Base-by-base conservation (phyloP, 768 basidiomycete species). In the Leccinellum rugosiceps region DNA sequence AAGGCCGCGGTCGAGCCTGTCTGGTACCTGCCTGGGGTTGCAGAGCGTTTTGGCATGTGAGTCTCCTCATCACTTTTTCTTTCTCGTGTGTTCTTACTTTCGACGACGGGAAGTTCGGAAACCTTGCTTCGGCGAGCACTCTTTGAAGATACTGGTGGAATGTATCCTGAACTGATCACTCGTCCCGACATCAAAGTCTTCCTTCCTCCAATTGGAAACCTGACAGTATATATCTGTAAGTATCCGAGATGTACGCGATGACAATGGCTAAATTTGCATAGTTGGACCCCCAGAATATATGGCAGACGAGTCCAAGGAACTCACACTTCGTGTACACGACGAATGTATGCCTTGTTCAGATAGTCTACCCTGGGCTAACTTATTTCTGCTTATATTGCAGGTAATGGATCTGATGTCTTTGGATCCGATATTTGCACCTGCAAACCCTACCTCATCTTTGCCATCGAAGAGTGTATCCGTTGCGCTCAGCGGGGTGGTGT, bases 1-100 rank as follows among this genome's bases (percentile, higher is more conserved):
- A 98, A 98, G 75, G 95, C 94, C 0, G 95, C 96, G 0, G 88
- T 98, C 8, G 96, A 98, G 68, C 96, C 95, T 0, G 94, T 98
- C 14, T 98, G 95, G 95, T 92, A 89, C 70, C 76, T 97, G 1
- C 95, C 95, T 45, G 93, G 94, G 11, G 86, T 98, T 2, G 96
- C 96, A 0, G 89, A 92, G 63, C 79, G 96, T n/a, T 93, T 98
- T 65, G 89, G 87, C 21, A 94, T 97, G 92, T 91, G 64, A 68
- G 89, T 78, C 44, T 11, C 56, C 19, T 15, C 14, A 8, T 30
- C 14, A 17, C 21, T 30, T 30, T 41, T 21, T 11, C 7, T 0
- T 35, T 9, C 3, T n/a, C 47, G 7, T 25, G 50, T 26, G 10
- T 53, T 26, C 54, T 60, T 21, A 58, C 13, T 23, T 13, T 51